phyloP scores from a whole-genome alignment of 2,329 filamentous ascomycete genomes.

The Aspergillus brunneoviolaceus region DNA sequence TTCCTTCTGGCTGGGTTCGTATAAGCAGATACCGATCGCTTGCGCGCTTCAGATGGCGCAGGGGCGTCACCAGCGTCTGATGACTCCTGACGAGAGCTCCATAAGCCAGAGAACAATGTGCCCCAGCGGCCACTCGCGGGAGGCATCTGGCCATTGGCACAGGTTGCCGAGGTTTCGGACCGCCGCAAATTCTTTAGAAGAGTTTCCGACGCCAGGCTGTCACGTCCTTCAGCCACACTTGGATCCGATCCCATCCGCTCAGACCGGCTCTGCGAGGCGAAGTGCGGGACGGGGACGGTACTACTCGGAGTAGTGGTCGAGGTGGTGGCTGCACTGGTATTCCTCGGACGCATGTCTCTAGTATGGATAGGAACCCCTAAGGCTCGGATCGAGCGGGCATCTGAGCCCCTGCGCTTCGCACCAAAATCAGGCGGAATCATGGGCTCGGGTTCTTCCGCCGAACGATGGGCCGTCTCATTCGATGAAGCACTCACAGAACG shows the following conservation, averaged over 20 bases:
- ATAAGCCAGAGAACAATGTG: constrained; percentile 56
- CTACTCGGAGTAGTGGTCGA: constrained; percentile 53
- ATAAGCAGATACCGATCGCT: constrained; percentile 30
- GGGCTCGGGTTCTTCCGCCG: constrained; percentile 34
- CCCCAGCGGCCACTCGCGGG: constrained; percentile 54
- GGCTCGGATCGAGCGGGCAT: constrained; percentile 46
- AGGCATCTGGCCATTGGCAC: constrained; percentile 48
- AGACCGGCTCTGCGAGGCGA: constrained; percentile 43
- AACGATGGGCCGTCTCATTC: constrained; percentile 40
- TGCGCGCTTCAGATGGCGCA: constrained; percentile 25
- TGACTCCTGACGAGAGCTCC: constrained; percentile 52
- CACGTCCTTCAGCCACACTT: constrained; percentile 30
- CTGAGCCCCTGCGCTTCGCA: constrained; percentile 40
- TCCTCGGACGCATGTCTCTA: constrained; percentile 45
- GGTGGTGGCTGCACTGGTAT: constrained; percentile 52
- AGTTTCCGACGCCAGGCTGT: constrained; percentile 55
- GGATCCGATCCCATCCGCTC: constrained; percentile 27
- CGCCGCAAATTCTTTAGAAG: constrained; percentile 55
- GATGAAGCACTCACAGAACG: constrained; percentile 48
- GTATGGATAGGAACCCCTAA: constrained; percentile 47
- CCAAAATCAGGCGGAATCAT: constrained; percentile 23
- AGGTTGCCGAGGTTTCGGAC: constrained; percentile 51
- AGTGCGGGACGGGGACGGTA: constrained; percentile 55
- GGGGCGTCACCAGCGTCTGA: constrained; percentile 38
- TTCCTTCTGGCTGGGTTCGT: constrained; percentile 25